Percentiles rank a stretch among this genome's conserved stretches.
Evolutionary conservation across 169 alveolate genomes (phyloP).

Genomic region (Plasmodium gonderi): DNA sequence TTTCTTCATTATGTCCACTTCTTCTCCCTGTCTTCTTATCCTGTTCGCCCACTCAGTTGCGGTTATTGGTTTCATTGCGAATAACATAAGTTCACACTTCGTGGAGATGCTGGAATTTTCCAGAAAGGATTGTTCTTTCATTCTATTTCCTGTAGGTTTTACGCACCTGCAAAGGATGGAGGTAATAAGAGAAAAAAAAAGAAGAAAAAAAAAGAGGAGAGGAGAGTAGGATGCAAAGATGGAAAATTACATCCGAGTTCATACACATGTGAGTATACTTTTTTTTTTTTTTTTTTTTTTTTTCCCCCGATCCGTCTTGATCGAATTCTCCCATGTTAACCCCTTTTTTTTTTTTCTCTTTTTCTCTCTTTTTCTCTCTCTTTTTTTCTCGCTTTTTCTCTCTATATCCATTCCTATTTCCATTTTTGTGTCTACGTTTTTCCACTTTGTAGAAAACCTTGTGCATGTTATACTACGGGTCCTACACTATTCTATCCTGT

Average conservation of each 20-base stretch:
- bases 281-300: too few relatives aligned
- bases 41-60: constrained; percentile 12
- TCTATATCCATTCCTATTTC: too few relatives aligned
- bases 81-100: constrained; percentile 26
- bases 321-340: too few relatives aligned
- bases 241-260: too few relatives aligned
- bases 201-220: not conserved
- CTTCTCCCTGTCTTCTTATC: not conserved
- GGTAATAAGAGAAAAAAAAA: not conserved
- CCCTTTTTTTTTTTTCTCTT: too few relatives aligned
- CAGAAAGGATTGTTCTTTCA: constrained; percentile 53
- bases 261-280: too few relatives aligned
- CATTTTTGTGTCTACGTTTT: not conserved
- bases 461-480: constrained; percentile 80
- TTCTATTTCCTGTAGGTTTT: constrained; percentile 69
- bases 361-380: too few relatives aligned
- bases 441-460: constrained; percentile 77
- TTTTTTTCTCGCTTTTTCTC: too few relatives aligned
- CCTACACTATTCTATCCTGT: constrained; percentile 79
- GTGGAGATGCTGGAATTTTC: constrained; percentile 64
- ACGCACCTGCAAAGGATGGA: constrained; percentile 46
- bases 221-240: not conserved
- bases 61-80: constrained; percentile 52
- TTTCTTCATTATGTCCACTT: not conserved
- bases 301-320: not conserved